Evolutionary conservation across 179 eudicot genomes (phyloP).

Genomic region (Gypsophila paniculata): DNA sequence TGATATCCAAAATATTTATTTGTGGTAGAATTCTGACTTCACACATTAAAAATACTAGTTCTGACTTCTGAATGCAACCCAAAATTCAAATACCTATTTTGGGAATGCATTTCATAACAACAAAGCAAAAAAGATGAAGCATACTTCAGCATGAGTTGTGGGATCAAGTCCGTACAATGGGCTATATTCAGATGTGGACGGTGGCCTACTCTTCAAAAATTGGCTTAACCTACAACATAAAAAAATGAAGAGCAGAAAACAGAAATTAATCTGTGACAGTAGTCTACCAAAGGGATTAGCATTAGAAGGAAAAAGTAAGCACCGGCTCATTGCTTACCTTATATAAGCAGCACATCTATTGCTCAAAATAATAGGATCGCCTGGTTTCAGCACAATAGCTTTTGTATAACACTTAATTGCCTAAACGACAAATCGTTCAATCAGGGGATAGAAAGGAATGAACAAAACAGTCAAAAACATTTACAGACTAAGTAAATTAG

Average conservation of each 20-base stretch:
- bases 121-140: conserved; percentile 17
- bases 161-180: conserved; percentile 93
- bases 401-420: conserved; percentile 71
- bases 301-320: neutral
- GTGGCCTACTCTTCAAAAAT: conserved; percentile 64
- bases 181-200: conserved; percentile 70
- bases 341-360: conserved; percentile 90
- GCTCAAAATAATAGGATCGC: conserved; percentile 70
- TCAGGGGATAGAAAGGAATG: neutral
- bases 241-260: neutral
- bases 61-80: neutral
- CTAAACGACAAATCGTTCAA: conserved; percentile 31
- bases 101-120: neutral
- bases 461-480: neutral
- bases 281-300: neutral
- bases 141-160: conserved; percentile 85
- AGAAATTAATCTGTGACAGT: neutral
- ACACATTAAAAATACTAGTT: neutral
- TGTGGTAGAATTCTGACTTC: neutral
- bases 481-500: too few species aligned
- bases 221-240: conserved; percentile 51
- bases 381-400: conserved; percentile 64
- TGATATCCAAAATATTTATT: neutral
- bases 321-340: conserved; percentile 38
- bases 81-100: neutral